Base-by-base conservation (phyloP, 2,329 filamentous ascomycete genomes). In the Neonectria sp. region DNA sequence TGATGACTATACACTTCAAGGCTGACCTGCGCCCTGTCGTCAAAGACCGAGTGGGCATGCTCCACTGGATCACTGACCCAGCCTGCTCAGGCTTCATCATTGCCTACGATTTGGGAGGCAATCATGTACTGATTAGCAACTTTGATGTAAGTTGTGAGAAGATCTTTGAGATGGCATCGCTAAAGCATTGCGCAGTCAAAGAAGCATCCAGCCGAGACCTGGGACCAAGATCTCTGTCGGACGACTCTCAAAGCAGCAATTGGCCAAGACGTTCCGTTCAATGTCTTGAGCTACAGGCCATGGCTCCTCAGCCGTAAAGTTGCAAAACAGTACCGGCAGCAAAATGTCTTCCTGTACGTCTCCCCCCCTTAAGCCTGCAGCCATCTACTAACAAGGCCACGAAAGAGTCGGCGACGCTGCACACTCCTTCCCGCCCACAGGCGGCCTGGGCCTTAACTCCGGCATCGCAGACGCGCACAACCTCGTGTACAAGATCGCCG, bases 1-100 rank as follows among this genome's bases (percentile, higher is more conserved):
- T 84, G 82, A 84, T 84, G 82, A 84, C 82, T 0, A 84, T 84
- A 15, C 82, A 84, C 48, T 80, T 84, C 68, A 82, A 82, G 46
- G 81, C 82, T 0, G 75, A 85, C 51, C 73, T 84, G 3, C 76
- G 80, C 0, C 77, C 80, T 1, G 72, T 84, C 0, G 71, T 84
- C 0, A 73, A 75, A 4, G 75, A 81, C 0, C 73, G 78, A 25
- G 79, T 82, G 1, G 82, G 83, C 6, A 84, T 84, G 82, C 71
- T 85, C 3, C 81, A 84, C 67, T 84, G 82, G 82, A 77, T 84
- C 21, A 79, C 81, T 68, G 82, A 84, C 55, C 82, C 83, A 1
- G 75, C 77, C 6, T 80, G 79, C 25, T 80, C 82, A 2, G 82
- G 83, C 0, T 83, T 84, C 68, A 82, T 84, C 29, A 84, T 85